phyloP scores from a whole-genome alignment of 2,329 filamentous ascomycete genomes.

The Penicillium corylophilum region DNA sequence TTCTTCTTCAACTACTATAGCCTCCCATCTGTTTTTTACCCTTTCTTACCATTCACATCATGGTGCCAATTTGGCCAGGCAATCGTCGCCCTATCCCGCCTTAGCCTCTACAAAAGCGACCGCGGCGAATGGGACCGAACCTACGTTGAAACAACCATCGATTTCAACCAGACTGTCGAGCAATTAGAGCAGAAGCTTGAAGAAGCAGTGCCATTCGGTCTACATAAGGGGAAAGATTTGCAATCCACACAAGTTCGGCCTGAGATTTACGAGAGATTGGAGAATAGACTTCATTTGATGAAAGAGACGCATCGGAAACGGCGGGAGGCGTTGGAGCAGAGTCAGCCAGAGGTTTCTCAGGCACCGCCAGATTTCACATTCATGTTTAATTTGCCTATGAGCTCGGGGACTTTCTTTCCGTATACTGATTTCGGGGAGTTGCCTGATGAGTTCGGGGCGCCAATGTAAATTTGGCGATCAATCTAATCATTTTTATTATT shows the following conservation, averaged over 20 bases:
- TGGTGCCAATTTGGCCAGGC: slow-evolving; percentile 52
- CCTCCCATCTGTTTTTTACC: slow-evolving; percentile 46
- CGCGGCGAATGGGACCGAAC: slow-evolving; percentile 25
- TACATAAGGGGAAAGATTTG: background rate
- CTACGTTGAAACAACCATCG: slow-evolving; percentile 21
- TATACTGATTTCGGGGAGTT: slow-evolving; percentile 6
- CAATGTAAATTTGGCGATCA: background rate
- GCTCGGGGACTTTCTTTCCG: slow-evolving; percentile 9
- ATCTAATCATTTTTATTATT: background rate
- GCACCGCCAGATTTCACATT: slow-evolving; percentile 7
- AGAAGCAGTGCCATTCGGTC: slow-evolving; percentile 6
- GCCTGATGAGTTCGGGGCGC: background rate
- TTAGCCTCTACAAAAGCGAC: slow-evolving; percentile 22
- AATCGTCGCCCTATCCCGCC: slow-evolving; percentile 25
- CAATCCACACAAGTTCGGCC: slow-evolving; percentile 1
- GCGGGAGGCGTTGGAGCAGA: slow-evolving; percentile 8
- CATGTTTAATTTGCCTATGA: slow-evolving; percentile 11
- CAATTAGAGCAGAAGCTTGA: slow-evolving; percentile 16
- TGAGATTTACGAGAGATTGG: slow-evolving; percentile 14
- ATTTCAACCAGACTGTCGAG: slow-evolving; percentile 21
- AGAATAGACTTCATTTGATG: slow-evolving; percentile 4
- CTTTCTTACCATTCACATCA: slow-evolving; percentile 48
- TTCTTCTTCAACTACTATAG: slow-evolving; percentile 54
- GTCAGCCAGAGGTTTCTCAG: background rate
- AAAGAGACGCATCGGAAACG: slow-evolving; percentile 14